phyloP scores from a whole-genome alignment of 2,329 filamentous ascomycete species.

The Exophiala bonariae region DNA sequence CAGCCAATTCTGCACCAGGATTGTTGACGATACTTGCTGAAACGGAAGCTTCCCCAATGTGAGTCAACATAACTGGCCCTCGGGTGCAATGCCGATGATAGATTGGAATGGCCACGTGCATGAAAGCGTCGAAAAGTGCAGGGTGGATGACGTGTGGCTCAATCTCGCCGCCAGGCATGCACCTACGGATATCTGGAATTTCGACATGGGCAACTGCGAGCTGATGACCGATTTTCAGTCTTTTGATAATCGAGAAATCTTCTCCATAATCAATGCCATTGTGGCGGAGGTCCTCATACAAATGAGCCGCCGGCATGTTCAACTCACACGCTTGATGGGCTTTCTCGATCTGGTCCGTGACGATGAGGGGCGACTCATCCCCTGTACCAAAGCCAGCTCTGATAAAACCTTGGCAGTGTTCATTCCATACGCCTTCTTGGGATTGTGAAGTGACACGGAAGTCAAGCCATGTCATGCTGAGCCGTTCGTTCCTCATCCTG shows the following conservation, averaged over 20 bases:
- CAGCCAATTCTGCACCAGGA: not conserved
- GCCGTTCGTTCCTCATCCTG: not conserved
- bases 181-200: constrained; percentile 6
- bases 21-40: constrained; percentile 3
- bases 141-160: constrained; percentile 21
- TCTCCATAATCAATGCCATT: constrained; percentile 9
- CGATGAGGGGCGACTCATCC: too few species aligned
- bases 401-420: constrained; percentile 1
- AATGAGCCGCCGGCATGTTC: not conserved
- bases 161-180: constrained; percentile 3
- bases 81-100: constrained; percentile 9
- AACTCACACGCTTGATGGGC: too few species aligned
- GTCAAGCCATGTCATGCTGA: not conserved
- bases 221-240: constrained; percentile 2
- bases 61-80: constrained; percentile 10
- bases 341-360: too few species aligned
- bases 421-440: not conserved
- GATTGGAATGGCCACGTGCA: constrained; percentile 13
- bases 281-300: constrained; percentile 2
- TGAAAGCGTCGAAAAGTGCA: constrained; percentile 13
- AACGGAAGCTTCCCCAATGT: constrained; percentile 6
- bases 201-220: constrained; percentile 1
- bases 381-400: not conserved
- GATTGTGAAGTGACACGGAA: constrained; percentile 1
- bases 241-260: constrained; percentile 6